phyloP scores from a whole-genome alignment of 345 rosid genomes.

The Citrus mangshanensis region DNA sequence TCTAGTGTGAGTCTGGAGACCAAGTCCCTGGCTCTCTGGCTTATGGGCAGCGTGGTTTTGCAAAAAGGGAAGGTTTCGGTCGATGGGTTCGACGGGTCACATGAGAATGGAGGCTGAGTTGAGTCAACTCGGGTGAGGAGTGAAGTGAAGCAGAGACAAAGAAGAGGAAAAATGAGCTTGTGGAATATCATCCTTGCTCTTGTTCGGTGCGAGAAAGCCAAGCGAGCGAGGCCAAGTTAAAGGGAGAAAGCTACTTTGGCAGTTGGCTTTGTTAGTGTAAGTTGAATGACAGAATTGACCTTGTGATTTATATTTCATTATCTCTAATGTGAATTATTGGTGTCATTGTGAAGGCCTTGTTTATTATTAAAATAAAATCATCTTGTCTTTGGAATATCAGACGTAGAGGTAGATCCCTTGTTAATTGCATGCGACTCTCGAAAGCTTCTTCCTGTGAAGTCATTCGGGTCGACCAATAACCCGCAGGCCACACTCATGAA shows the following conservation, averaged over 20 bases:
- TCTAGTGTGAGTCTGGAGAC: constrained; percentile 67
- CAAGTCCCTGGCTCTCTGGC: constrained; percentile 59
- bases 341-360: no score
- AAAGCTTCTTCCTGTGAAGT: no score
- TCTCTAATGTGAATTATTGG: no score
- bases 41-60: constrained; percentile 47
- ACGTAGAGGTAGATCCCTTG: not conserved
- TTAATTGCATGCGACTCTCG: not conserved
- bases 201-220: not conserved
- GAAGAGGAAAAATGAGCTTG: not conserved
- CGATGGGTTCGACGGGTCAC: constrained; percentile 48
- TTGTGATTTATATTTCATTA: not conserved
- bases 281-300: constrained; percentile 8
- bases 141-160: not conserved
- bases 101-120: constrained; percentile 53
- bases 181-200: constrained; percentile 6
- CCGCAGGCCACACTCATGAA: not conserved
- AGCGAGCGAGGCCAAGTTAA: not conserved
- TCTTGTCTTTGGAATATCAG: no score
- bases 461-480: not conserved
- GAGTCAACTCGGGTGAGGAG: constrained; percentile 21
- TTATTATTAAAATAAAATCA: no score
- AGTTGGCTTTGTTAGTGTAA: not conserved
- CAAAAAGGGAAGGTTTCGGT: constrained; percentile 54
- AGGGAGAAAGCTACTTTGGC: not conserved